These are phyloP conservation scores for Pilasporangium apinafurcum DNA, from an alignment of 352 stramenopile genomes.

Conservation along the genomic window DNA sequence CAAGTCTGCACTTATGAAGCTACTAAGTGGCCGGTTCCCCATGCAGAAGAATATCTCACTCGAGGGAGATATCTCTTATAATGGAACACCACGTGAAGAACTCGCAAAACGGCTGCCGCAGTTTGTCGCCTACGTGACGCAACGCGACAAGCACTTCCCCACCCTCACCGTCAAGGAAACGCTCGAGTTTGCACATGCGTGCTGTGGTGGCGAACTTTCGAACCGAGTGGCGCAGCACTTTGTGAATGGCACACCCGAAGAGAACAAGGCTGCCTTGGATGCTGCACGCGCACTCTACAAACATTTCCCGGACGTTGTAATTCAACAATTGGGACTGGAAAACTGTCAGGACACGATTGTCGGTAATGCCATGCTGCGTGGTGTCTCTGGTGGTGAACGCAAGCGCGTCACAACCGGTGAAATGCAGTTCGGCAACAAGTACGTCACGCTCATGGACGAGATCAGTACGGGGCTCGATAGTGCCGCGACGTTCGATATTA, in stretches of 20 bases:
- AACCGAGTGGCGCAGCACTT: neutral
- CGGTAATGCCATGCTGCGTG: conserved; percentile 51
- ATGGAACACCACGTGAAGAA: neutral
- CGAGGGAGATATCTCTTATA: conserved; percentile 10
- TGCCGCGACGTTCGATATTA: conserved; percentile 59
- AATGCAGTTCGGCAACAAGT: conserved; percentile 81
- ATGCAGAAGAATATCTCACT: neutral
- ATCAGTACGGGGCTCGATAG: conserved; percentile 64
- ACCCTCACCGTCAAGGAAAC: conserved; percentile 48
- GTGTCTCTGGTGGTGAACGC: conserved; percentile 65
- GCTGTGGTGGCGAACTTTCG: conserved; percentile 16
- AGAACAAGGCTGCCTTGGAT: neutral
- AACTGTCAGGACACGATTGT: conserved; percentile 29
- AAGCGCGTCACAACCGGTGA: conserved; percentile 75
- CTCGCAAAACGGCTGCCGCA: conserved; percentile 17
- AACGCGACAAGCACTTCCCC: conserved; percentile 42
- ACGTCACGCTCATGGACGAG: conserved; percentile 80
- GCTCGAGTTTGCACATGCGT: conserved; percentile 34
- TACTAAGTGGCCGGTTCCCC: conserved; percentile 11
- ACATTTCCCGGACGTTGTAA: neutral
- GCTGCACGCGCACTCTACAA: neutral
- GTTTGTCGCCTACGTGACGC: conserved; percentile 36
- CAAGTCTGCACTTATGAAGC: conserved; percentile 12
- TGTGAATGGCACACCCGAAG: neutral
- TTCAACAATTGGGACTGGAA: neutral